These are phyloP conservation scores for Metschnikowia dekortorum DNA, from an alignment of 805 yeast species.

Conservation along the genomic window DNA sequence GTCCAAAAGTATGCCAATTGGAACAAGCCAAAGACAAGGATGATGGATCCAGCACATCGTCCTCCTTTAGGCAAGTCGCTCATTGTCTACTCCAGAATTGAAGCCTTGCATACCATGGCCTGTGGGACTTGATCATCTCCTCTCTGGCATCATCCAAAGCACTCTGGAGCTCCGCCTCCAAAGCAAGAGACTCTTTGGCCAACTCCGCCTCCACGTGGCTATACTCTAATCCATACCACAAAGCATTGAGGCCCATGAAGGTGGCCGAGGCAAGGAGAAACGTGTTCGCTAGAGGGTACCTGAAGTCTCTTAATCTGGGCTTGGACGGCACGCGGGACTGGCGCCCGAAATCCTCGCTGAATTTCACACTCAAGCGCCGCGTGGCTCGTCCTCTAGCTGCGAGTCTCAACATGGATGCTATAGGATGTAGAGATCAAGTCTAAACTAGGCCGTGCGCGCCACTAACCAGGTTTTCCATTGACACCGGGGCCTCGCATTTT, in stretches of 20 bases:
- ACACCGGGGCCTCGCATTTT: neutral
- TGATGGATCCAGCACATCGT: too few relatives aligned
- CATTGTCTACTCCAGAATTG: constrained; percentile 15
- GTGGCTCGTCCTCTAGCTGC: neutral
- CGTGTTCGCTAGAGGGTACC: constrained; percentile 33
- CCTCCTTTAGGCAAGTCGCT: too few relatives aligned
- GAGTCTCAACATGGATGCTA: neutral
- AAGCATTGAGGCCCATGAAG: constrained; percentile 31
- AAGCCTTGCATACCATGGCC: constrained; percentile 16
- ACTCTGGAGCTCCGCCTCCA: constrained; percentile 14
- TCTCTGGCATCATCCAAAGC: constrained; percentile 12
- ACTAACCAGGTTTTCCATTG: neutral
- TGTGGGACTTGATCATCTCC: constrained; percentile 10
- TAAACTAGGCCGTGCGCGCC: neutral
- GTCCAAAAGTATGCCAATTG: too few relatives aligned
- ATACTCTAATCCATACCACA: constrained; percentile 31
- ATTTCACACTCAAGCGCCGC: constrained; percentile 10
- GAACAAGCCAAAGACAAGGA: too few relatives aligned
- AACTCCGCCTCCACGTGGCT: constrained; percentile 16
- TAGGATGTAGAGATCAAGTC: neutral
- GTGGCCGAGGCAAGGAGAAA: constrained; percentile 38
- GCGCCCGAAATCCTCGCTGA: constrained; percentile 17
- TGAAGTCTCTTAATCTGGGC: constrained; percentile 35
- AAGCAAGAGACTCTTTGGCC: constrained; percentile 12
- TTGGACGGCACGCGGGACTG: constrained; percentile 14